Conservation (phyloP, 73 alveolate genomes). For the Stentor coeruleus region DNA sequence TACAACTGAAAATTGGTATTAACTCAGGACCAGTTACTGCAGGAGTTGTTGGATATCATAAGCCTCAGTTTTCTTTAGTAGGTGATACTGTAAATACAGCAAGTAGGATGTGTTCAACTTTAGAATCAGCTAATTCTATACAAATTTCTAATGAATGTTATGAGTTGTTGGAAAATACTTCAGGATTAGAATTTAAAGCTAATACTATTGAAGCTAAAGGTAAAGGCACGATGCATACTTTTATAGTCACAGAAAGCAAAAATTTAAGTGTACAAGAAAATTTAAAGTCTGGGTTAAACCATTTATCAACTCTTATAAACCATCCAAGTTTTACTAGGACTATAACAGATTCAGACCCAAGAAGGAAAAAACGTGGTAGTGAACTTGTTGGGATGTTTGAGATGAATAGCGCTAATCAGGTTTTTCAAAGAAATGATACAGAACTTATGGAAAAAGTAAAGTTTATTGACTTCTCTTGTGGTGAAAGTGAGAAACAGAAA, state of each 20-base stretch:
- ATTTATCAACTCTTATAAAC: not conserved
- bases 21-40: conserved; percentile 97
- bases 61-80: conserved; percentile 96
- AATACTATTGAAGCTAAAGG: conserved; percentile 50
- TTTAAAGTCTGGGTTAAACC: too few species aligned
- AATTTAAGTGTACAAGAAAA: too few species aligned
- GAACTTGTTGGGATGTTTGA: not conserved
- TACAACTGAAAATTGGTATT: conserved; percentile 83
- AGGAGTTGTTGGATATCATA: conserved; percentile 98
- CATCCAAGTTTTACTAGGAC: not conserved
- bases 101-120: conserved; percentile 71
- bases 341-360: not conserved
- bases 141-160: conserved; percentile 17
- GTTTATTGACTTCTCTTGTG: not conserved
- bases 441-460: not conserved
- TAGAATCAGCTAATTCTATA: not conserved
- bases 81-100: conserved; percentile 99
- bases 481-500: not conserved
- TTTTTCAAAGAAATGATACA: conserved; percentile 1
- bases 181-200: conserved; percentile 23
- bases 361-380: not conserved
- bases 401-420: not conserved
- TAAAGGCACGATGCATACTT: conserved; percentile 46
- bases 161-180: not conserved
- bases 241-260: too few species aligned